phyloP scores from a whole-genome alignment of 164 flowering plant genomes.

The Vitis cinerea region DNA sequence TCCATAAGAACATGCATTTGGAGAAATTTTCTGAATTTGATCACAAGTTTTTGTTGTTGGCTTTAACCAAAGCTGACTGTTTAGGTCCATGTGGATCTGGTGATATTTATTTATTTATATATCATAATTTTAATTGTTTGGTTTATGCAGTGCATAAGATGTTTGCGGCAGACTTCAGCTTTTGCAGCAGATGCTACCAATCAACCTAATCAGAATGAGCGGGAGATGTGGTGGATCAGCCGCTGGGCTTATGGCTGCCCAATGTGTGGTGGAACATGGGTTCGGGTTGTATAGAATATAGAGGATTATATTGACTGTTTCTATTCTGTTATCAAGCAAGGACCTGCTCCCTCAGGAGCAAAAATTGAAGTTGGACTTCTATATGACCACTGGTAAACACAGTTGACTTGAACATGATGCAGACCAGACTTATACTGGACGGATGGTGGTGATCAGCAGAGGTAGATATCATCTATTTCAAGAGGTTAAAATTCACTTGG shows the following conservation, averaged over 20 bases:
- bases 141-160: constrained; percentile 86
- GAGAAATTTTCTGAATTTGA: not conserved
- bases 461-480: too few species aligned
- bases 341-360: too few species aligned
- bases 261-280: constrained; percentile 99
- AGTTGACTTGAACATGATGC: too few species aligned
- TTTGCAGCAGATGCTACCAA: constrained; percentile 62
- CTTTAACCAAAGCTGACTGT: too few species aligned
- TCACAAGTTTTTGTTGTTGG: too few species aligned
- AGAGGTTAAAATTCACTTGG: too few species aligned
- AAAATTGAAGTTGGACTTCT: too few species aligned
- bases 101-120: not conserved
- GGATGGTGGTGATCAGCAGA: too few species aligned
- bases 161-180: constrained; percentile 94
- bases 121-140: constrained; percentile 5
- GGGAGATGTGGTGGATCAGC: constrained; percentile 93
- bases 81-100: too few species aligned
- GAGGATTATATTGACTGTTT: not conserved
- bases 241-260: constrained; percentile 96
- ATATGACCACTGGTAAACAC: too few species aligned
- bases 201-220: constrained; percentile 58
- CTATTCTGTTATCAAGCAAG: not conserved
- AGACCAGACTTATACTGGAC: too few species aligned
- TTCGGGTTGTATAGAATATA: constrained; percentile 68
- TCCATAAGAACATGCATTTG: not conserved